These are phyloP conservation scores for Gastrolobium bilobum DNA, from an alignment of 306 rosid genomes.

Conservation along the genomic window DNA sequence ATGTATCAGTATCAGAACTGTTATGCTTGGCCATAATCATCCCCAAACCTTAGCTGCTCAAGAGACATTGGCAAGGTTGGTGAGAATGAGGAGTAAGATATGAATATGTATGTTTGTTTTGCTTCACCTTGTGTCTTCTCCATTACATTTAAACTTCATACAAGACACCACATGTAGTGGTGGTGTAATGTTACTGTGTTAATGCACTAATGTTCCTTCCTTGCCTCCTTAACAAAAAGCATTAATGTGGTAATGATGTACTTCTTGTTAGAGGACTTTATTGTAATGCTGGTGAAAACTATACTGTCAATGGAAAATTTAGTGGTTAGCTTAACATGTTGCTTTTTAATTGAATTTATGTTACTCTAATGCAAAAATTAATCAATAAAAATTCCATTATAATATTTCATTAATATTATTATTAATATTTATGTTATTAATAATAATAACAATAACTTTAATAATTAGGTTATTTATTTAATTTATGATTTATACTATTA, in stretches of 20 bases:
- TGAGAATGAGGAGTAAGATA: conserved; percentile 84
- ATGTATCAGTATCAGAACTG: conserved; percentile 87
- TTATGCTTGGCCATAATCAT: conserved; percentile 91
- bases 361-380: neutral
- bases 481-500: too few species aligned
- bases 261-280: neutral
- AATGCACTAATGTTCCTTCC: conserved; percentile 27
- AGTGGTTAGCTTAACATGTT: conserved; percentile 17
- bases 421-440: too few species aligned
- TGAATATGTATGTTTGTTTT: conserved; percentile 47
- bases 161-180: neutral
- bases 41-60: conserved; percentile 86
- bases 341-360: neutral
- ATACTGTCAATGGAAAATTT: conserved; percentile 25
- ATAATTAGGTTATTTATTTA: too few species aligned
- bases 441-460: too few species aligned
- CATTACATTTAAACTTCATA: conserved; percentile 27
- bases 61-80: conserved; percentile 84
- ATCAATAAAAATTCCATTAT: neutral
- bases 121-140: conserved; percentile 11
- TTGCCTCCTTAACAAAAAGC: neutral
- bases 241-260: conserved; percentile 14
- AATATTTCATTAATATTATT: too few species aligned
- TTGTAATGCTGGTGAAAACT: conserved; percentile 27
- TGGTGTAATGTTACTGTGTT: conserved; percentile 14